Evolutionary conservation across 139 green algal species (phyloP), one percentile per base, ranked within the genome.

Genomic region (Chlorella sp.): DNA sequence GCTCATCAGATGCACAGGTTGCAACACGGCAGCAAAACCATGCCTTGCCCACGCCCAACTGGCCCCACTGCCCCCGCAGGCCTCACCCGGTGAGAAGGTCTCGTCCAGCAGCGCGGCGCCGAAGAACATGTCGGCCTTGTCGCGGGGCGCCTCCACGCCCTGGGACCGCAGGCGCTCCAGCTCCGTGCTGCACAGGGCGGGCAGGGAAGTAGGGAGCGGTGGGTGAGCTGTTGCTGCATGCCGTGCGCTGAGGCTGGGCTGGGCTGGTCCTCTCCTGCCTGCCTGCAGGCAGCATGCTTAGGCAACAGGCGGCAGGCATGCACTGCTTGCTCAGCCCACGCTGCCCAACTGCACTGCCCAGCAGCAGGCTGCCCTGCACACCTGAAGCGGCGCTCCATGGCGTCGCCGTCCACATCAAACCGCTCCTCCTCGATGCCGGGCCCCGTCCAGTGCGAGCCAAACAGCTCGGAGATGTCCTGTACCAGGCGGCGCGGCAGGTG

Each of bases 391-490:
- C 88, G 70, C 41, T 92, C 82, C 62, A 92, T 63, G 2, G 85
- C 82, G 26, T 85, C 89, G 17, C 83, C 89, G 3, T 64, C 56
- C 44, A 69, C 76, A 9, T 74, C 78, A 55, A 73, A 74, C 2
- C 81, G 56, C 71, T 73, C 65, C 76, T 84, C 83, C 60, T 85
- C 83, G n/a, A 60, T 60, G 51, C 85, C 44, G 51, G 73, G 73
- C 9, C 57, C 78, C 18, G 56, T 78, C 64, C 56, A 74, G 57
- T 82, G 80, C 30, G 78, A 82, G 74, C 80, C 67, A 75, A 89
- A 86, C 44, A 92, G 44, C 28, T 91, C 82, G n/a, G 90, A 92
- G 28, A 92, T 84, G 82, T 92, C 88, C 23, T 60, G 51, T 15
- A 21, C 51, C 51, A 60, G 13, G 51, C 51, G 51, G 12, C 51